These are phyloP conservation scores for Podaxis pistillaris DNA, from an alignment of 768 basidiomycete species.

Conservation along the genomic window DNA sequence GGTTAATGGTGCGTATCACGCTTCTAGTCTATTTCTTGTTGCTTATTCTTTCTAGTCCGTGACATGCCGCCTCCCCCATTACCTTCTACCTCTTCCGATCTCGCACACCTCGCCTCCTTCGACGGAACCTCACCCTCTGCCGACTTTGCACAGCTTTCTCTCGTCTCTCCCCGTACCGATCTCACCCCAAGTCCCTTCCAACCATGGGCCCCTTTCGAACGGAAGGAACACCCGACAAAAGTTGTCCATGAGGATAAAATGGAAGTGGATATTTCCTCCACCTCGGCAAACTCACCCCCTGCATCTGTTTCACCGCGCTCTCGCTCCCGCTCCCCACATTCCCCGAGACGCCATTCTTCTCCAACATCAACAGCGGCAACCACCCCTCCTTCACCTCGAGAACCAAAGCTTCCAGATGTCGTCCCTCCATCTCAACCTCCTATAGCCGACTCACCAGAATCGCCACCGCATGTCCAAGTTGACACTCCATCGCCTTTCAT, in stretches of 20 bases:
- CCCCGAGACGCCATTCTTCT: neutral
- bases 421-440: neutral
- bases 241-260: neutral
- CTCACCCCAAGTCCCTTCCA: slow-evolving; percentile 5
- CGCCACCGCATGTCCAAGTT: slow-evolving; percentile 6
- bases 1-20: neutral
- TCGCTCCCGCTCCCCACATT: neutral
- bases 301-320: neutral
- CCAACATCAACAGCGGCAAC: slow-evolving; percentile 1
- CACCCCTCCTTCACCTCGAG: slow-evolving; percentile 8
- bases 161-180: slow-evolving; percentile 24
- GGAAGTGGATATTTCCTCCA: neutral
- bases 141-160: slow-evolving; percentile 44
- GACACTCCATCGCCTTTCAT: slow-evolving; percentile 11
- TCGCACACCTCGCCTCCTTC: slow-evolving; percentile 4
- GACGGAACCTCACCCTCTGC: slow-evolving; percentile 37
- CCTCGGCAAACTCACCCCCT: neutral
- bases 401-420: slow-evolving; percentile 8
- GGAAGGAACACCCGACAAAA: neutral
- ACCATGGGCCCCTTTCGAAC: slow-evolving; percentile 11
- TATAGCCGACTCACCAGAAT: slow-evolving; percentile 16
- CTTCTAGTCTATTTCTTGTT: neutral
- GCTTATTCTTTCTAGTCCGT: neutral
- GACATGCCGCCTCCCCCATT: slow-evolving; percentile 11
- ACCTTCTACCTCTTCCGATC: slow-evolving; percentile 2